A percentile compares a stretch with the other conserved stretches of the same genome.
Conservation (phyloP, 257 asterid species). For the Verbascum thapsus region DNA sequence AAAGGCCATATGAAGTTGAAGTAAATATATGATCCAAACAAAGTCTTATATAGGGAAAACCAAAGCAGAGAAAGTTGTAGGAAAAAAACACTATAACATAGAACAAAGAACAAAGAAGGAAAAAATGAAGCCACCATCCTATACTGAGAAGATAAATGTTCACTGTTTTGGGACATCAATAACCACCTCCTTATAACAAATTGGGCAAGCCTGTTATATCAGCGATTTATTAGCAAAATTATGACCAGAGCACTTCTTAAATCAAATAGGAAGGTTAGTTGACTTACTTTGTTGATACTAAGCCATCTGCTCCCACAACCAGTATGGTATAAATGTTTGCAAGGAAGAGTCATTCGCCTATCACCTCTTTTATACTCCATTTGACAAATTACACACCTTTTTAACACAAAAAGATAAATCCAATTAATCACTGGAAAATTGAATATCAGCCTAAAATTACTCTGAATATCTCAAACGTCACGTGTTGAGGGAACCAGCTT, state of each 20-base stretch:
- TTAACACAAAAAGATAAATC: constrained; percentile 21
- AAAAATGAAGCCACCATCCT: constrained; percentile 33
- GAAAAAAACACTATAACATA: constrained; percentile 34
- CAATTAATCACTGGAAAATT: constrained; percentile 6
- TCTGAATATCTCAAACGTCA: neutral
- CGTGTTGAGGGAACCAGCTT: neutral
- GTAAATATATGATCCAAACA: constrained; percentile 22
- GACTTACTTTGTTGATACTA: constrained; percentile 77
- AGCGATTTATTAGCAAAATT: constrained; percentile 26
- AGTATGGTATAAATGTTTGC: constrained; percentile 83
- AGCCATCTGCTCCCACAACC: constrained; percentile 92
- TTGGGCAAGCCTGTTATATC: constrained; percentile 75
- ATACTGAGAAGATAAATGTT: constrained; percentile 29
- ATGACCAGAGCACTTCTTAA: neutral
- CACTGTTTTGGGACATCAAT: constrained; percentile 49
- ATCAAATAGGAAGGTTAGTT: neutral
- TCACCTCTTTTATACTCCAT: constrained; percentile 94
- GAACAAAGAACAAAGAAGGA: constrained; percentile 20
- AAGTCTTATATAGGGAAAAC: constrained; percentile 27
- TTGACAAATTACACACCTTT: constrained; percentile 96
- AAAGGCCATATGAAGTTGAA: constrained; percentile 22
- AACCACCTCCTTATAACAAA: constrained; percentile 80
- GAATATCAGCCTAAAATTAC: neutral
- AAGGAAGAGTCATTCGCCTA: constrained; percentile 80
- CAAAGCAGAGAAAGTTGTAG: constrained; percentile 23